Base-by-base conservation (phyloP, 2,329 filamentous ascomycete species). In the Diaporthe sp. region DNA sequence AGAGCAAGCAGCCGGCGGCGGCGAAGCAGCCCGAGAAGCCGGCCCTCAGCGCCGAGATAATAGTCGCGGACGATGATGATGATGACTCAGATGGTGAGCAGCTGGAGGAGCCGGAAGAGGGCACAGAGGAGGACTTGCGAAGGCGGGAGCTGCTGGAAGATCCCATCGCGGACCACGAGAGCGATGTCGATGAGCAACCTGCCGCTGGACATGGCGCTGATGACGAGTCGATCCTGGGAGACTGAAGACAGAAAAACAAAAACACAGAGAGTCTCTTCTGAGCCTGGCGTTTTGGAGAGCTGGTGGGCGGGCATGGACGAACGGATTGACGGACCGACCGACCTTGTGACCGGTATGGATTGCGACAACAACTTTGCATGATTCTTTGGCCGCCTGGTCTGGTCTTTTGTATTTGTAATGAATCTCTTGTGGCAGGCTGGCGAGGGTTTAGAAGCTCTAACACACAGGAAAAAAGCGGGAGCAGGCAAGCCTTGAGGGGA, bases 91-190 rank as follows among this genome's bases (percentile, higher is more conserved):
- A 80, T 13, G 81, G 81, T 72, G 86, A 86, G 50, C 86, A 86
- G 32, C 86, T 87, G 35, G 82, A 81, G 0, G 88, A 89, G 75
- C 87, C 85, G 0, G 90, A 91, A 76, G 91, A 92, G 78, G 91
- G 89, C 66, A 90, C 89, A 4, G 83, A 81, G 17, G 91, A 92
- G 79, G 90, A 92, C 78, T 81, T 92, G 42, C 84, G 87, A 37
- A 84, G 86, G 71, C 84, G 88, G 69, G 90, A 89, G 79, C 80
- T 92, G 71, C 76, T 91, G 32, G 84, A 88, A 8, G 88, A 90
- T 71, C 82, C 81, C 7, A 82, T 83, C 50, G 82, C 84, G 37
- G 84, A 86, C 19, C 68, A 35, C 22, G 74, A 74, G 9, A 75
- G 74, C 9, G 86, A 85, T 25, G 83, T 84, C 4, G 84, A 85